A percentile compares a stretch with the other conserved stretches of the same genome.
Conservation (phyloP, 2,329 filamentous ascomycete species). For the Hypoxylon sp. region DNA sequence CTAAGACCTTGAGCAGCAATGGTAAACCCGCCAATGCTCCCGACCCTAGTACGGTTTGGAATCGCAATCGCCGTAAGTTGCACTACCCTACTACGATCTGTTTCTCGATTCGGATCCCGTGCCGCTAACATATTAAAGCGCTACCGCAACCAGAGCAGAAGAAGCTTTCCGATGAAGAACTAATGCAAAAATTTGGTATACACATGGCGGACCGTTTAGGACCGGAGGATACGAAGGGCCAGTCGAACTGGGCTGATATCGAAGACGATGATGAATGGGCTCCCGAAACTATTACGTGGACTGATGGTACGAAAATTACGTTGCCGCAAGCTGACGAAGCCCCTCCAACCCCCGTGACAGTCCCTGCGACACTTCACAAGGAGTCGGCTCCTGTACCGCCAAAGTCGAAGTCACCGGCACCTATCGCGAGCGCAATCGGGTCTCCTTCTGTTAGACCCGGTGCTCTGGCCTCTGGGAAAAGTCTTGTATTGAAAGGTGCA, state of each 20-base stretch:
- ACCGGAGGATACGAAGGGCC: constrained; percentile 77
- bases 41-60: constrained; percentile 83
- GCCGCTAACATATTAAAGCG: constrained; percentile 57
- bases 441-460: constrained; percentile 60
- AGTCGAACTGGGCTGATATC: constrained; percentile 90
- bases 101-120: constrained; percentile 24
- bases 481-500: constrained; percentile 73
- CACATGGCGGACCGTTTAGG: constrained; percentile 84
- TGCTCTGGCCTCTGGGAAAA: constrained; percentile 66
- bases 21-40: constrained; percentile 71
- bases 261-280: constrained; percentile 91
- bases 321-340: constrained; percentile 72
- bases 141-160: constrained; percentile 77
- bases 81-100: not conserved
- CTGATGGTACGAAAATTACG: constrained; percentile 86
- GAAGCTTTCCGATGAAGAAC: constrained; percentile 87
- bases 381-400: constrained; percentile 47
- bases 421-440: constrained; percentile 47
- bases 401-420: constrained; percentile 62
- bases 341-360: constrained; percentile 45
- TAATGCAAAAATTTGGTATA: constrained; percentile 86
- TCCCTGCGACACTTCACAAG: constrained; percentile 54
- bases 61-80: constrained; percentile 82
- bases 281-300: constrained; percentile 87
- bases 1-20: constrained; percentile 62